These are phyloP conservation scores for Rubia occidens DNA, from an alignment of 305 asterid species.

Conservation along the genomic window DNA sequence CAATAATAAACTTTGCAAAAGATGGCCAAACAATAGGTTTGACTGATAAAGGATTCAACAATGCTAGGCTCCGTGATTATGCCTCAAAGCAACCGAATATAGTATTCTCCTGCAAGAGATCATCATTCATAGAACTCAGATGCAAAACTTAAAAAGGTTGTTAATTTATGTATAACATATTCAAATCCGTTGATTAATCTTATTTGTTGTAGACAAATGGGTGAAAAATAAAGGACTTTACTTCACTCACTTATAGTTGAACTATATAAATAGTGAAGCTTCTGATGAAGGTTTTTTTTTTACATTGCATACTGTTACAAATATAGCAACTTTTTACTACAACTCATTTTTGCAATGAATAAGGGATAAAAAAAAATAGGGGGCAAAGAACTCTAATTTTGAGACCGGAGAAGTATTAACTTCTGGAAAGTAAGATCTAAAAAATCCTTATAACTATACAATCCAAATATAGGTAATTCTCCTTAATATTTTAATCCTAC, in stretches of 20 bases:
- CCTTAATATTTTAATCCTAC: too few relatives aligned
- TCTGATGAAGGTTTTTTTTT: neutral
- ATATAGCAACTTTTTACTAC: too few relatives aligned
- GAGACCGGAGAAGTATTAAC: too few relatives aligned
- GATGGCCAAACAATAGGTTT: slow-evolving; percentile 99
- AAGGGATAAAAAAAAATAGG: too few relatives aligned
- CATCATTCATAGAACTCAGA: neutral
- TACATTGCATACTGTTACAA: neutral
- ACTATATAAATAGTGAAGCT: too few relatives aligned
- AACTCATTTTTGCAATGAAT: too few relatives aligned
- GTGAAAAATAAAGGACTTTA: neutral
- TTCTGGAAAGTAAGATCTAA: too few relatives aligned
- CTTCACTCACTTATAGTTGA: neutral
- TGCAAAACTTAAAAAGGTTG: neutral
- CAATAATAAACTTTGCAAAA: slow-evolving; percentile 75
- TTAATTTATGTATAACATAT: neutral
- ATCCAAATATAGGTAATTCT: too few relatives aligned
- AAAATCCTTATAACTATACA: too few relatives aligned
- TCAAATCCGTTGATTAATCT: neutral
- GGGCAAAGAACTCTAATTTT: too few relatives aligned
- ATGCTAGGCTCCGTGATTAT: slow-evolving; percentile 69
- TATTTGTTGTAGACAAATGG: neutral
- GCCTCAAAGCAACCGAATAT: slow-evolving; percentile 61
- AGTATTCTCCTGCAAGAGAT: slow-evolving; percentile 72
- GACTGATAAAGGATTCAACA: slow-evolving; percentile 83